A percentile compares a stretch with the other conserved stretches of the same genome.
phyloP scores from a whole-genome alignment of 164 flowering plant genomes.

The Cinnamomum micranthum region DNA sequence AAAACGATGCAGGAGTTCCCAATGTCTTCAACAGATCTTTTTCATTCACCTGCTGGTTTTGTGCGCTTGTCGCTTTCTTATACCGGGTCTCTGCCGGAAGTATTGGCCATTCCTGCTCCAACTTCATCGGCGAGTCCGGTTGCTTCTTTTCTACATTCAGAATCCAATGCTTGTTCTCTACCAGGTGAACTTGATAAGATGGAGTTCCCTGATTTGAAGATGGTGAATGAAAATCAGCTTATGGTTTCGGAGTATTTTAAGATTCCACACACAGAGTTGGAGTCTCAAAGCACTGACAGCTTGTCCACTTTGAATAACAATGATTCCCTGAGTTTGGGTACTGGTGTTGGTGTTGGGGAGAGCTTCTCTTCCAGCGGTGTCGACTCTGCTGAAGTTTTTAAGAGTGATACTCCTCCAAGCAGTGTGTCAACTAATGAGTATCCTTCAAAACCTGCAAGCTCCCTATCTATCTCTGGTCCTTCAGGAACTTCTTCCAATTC shows the following conservation, averaged over 20 bases:
- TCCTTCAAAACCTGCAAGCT: slow-evolving; percentile 43
- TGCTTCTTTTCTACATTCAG: slow-evolving; percentile 28
- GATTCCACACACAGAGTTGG: slow-evolving; percentile 35
- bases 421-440: slow-evolving; percentile 44
- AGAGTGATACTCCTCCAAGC: slow-evolving; percentile 55
- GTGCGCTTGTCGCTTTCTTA: slow-evolving; percentile 67
- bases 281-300: slow-evolving; percentile 55
- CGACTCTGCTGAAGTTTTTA: slow-evolving; percentile 29
- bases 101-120: slow-evolving; percentile 43
- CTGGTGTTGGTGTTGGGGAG: slow-evolving; percentile 28
- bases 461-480: slow-evolving; percentile 39
- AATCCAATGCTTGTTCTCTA: slow-evolving; percentile 26
- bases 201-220: slow-evolving; percentile 87
- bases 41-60: slow-evolving; percentile 94
- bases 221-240: slow-evolving; percentile 66
- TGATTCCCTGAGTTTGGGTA: slow-evolving; percentile 28
- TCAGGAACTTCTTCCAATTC: slow-evolving; percentile 29
- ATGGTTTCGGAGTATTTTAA: slow-evolving; percentile 87
- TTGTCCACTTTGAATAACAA: slow-evolving; percentile 39
- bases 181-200: slow-evolving; percentile 54
- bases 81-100: slow-evolving; percentile 66
- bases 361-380: slow-evolving; percentile 30
- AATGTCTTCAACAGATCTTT: slow-evolving; percentile 89
- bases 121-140: slow-evolving; percentile 15
- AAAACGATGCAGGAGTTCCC: slow-evolving; percentile 72